Evolutionary conservation across 805 yeast genomes (phyloP).

Genomic region (Clavispora asparagi): DNA sequence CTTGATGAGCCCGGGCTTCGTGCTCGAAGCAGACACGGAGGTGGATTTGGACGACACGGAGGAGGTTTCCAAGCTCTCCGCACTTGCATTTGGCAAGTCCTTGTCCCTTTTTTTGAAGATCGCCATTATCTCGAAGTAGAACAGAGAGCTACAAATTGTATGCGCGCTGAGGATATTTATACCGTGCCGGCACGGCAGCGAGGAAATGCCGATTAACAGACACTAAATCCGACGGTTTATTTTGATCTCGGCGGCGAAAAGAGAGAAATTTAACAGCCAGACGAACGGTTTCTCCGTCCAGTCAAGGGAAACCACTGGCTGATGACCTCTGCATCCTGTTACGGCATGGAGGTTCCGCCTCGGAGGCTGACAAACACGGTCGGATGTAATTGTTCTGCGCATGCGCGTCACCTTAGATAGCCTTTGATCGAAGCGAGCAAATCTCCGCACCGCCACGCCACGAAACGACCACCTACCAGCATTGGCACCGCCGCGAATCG

Average conservation of each 20-base stretch:
- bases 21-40: slow-evolving; percentile 6
- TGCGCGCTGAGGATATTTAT: not conserved
- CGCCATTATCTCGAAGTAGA: slow-evolving; percentile 5
- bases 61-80: slow-evolving; percentile 10
- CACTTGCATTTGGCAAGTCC: slow-evolving; percentile 5
- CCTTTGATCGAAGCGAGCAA: no score
- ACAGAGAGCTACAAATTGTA: not conserved
- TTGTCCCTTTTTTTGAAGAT: slow-evolving; percentile 7
- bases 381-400: no score
- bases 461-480: no score
- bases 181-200: not conserved
- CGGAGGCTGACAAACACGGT: no score
- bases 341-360: no score
- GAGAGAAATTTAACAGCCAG: no score
- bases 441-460: no score
- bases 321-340: no score
- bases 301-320: no score
- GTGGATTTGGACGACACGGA: slow-evolving; percentile 13
- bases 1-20: slow-evolving; percentile 24
- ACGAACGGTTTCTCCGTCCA: no score
- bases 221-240: not conserved
- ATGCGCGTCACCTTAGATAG: no score
- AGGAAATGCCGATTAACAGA: not conserved
- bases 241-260: not conserved
- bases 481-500: no score